Evolutionary conservation across 2,329 filamentous ascomycete species (phyloP).

Genomic region (Diaporthe sp.): DNA sequence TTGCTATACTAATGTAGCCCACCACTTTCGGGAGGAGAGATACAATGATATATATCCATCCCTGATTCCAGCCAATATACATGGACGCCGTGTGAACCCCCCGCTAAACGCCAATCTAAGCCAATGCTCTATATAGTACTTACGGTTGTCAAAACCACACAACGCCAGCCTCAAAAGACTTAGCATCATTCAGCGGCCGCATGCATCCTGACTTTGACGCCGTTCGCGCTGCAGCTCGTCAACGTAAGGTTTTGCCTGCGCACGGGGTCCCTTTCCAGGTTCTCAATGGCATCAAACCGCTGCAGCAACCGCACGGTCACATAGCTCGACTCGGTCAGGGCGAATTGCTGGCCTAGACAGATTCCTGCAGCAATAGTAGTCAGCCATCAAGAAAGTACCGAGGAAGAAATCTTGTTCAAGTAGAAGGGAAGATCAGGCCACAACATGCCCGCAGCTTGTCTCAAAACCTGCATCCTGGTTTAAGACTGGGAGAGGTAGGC

Average conservation of each 20-base stretch:
- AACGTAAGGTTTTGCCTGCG: constrained; percentile 46
- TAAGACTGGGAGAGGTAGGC: too few relatives aligned
- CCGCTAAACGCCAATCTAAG: not conserved
- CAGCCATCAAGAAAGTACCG: too few relatives aligned
- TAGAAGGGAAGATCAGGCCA: too few relatives aligned
- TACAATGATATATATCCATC: not conserved
- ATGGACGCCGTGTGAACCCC: not conserved
- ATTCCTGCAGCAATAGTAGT: constrained; percentile 42
- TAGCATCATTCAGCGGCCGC: not conserved
- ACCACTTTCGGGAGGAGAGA: too few relatives aligned
- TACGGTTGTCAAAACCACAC: not conserved
- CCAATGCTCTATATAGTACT: not conserved
- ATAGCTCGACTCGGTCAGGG: constrained; percentile 55
- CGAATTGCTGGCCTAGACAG: constrained; percentile 60
- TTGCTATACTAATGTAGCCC: not conserved
- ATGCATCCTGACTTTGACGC: constrained; percentile 43
- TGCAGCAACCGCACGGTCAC: constrained; percentile 53
- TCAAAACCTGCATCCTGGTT: too few relatives aligned
- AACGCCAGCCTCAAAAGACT: not conserved
- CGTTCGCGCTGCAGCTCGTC: constrained; percentile 46
- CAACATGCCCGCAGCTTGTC: too few relatives aligned
- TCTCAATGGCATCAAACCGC: constrained; percentile 49
- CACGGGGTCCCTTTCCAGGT: constrained; percentile 42
- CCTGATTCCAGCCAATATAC: too few relatives aligned
- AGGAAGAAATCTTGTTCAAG: too few relatives aligned